Evolutionary conservation across 2,329 filamentous ascomycete genomes (phyloP).

Genomic region (Ilyonectria mors-panacis): DNA sequence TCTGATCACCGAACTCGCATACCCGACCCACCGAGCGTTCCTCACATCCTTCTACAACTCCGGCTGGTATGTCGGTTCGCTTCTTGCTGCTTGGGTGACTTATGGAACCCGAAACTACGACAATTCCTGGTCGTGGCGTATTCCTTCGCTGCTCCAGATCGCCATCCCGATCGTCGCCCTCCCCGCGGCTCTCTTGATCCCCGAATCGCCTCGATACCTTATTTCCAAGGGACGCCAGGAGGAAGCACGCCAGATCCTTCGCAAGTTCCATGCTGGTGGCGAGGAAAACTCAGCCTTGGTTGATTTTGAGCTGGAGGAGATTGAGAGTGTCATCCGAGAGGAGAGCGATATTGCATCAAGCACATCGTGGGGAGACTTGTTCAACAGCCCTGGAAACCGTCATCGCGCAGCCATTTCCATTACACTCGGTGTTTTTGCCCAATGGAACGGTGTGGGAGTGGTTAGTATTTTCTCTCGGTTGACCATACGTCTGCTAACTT

Average conservation of each 20-base stretch:
- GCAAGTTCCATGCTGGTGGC: constrained; percentile 29
- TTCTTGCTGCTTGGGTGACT: constrained; percentile 32
- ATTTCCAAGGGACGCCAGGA: constrained; percentile 21
- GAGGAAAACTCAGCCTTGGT: constrained; percentile 18
- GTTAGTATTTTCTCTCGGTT: not conserved
- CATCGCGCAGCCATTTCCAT: constrained; percentile 28
- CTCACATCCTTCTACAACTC: constrained; percentile 30
- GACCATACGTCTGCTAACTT: not conserved
- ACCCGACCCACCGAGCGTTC: constrained; percentile 31
- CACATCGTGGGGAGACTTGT: constrained; percentile 22
- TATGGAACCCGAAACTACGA: constrained; percentile 31
- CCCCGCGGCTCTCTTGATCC: constrained; percentile 23
- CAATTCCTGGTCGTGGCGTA: constrained; percentile 60
- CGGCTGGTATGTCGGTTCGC: constrained; percentile 32
- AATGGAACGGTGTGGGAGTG: constrained; percentile 27
- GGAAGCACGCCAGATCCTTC: constrained; percentile 16
- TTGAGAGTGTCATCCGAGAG: constrained; percentile 28
- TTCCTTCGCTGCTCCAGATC: constrained; percentile 62
- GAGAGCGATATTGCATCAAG: constrained; percentile 13
- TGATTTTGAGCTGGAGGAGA: constrained; percentile 29
- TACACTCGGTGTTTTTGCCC: constrained; percentile 24
- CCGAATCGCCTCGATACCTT: constrained; percentile 27
- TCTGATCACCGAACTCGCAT: constrained; percentile 32
- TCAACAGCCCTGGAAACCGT: constrained; percentile 26
- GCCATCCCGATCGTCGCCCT: constrained; percentile 45